phyloP scores from a whole-genome alignment of 164 flowering plant species.

The Chimonanthus salicifolius region DNA sequence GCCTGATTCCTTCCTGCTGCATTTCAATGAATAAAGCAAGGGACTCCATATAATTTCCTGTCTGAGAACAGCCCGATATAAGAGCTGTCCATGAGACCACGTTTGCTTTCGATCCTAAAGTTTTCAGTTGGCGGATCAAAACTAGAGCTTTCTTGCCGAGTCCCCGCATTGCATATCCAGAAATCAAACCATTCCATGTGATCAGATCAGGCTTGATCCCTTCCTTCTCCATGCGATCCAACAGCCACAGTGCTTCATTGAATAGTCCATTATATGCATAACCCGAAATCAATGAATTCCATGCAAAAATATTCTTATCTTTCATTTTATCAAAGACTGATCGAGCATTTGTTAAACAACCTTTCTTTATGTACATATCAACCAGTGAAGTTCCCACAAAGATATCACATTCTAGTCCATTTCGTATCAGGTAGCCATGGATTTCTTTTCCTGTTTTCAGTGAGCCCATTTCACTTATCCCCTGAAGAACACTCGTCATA shows the following conservation, averaged over 20 bases:
- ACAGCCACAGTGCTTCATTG: slow-evolving; percentile 30
- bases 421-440: slow-evolving; percentile 47
- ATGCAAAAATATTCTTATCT: slow-evolving; percentile 42
- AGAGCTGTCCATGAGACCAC: slow-evolving; percentile 73
- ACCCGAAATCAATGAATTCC: slow-evolving; percentile 60
- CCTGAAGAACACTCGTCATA: slow-evolving; percentile 47
- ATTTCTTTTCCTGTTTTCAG: slow-evolving; percentile 43
- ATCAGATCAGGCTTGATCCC: slow-evolving; percentile 49
- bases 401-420: slow-evolving; percentile 41
- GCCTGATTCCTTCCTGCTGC: slow-evolving; percentile 43
- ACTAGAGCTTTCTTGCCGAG: slow-evolving; percentile 37
- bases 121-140: slow-evolving; percentile 35
- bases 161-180: slow-evolving; percentile 48
- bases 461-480: slow-evolving; percentile 32
- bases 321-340: slow-evolving; percentile 37
- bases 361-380: slow-evolving; percentile 64
- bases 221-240: slow-evolving; percentile 42
- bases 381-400: slow-evolving; percentile 52
- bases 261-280: slow-evolving; percentile 45
- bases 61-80: slow-evolving; percentile 53
- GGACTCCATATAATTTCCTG: slow-evolving; percentile 32
- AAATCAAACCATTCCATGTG: slow-evolving; percentile 57
- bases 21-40: slow-evolving; percentile 35
- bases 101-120: slow-evolving; percentile 42
- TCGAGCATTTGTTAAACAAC: slow-evolving; percentile 30